These are phyloP conservation scores for barrel medic (Medicago truncatula) DNA, from an alignment of 306 rosid genomes.

Conservation along the genomic window MtrunA17r5.0-ANR NC_053044.1:45849501-45850000, in stretches of 20 bases:
- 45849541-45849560: too few species aligned
- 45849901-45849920: slow-evolving; percentile 40
- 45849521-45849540: too few species aligned
- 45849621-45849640: neutral
- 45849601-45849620: too few species aligned
- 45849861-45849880: slow-evolving; percentile 40
- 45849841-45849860: slow-evolving; percentile 51
- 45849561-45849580: too few species aligned
- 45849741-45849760: slow-evolving; percentile 53
- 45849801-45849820: slow-evolving; percentile 39
- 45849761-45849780: neutral
- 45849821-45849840: slow-evolving; percentile 48
- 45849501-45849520: too few species aligned
- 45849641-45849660: neutral
- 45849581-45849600: too few species aligned
- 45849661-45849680: neutral
- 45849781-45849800: slow-evolving; percentile 46
- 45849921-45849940: slow-evolving; percentile 51
- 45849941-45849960: slow-evolving; percentile 3
- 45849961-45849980: neutral
- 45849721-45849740: slow-evolving; percentile 27
- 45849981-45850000: neutral
- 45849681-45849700: slow-evolving; percentile 18
- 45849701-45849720: neutral
- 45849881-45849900: neutral